These are phyloP conservation scores for Zygosaccharomyces pseudorouxii DNA, from an alignment of 805 yeast genomes.

Conservation along the genomic window DNA sequence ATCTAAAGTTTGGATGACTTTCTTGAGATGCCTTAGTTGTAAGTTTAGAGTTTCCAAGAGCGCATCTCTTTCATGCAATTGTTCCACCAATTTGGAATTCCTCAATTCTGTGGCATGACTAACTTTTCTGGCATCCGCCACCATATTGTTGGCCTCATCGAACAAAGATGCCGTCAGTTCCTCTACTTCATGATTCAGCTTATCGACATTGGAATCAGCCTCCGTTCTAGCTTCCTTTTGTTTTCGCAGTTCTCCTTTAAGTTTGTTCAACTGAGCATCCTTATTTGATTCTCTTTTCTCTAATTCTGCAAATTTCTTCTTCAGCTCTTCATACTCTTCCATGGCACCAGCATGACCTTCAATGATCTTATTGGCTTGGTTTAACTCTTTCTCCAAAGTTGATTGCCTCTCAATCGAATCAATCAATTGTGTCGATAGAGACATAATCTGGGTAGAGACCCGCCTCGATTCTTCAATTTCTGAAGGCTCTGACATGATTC, in stretches of 20 bases:
- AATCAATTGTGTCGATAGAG: constrained; percentile 54
- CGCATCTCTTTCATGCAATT: constrained; percentile 63
- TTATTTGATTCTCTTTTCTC: constrained; percentile 23
- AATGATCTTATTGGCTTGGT: constrained; percentile 38
- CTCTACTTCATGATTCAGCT: constrained; percentile 68
- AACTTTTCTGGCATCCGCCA: constrained; percentile 68
- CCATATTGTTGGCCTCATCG: constrained; percentile 83
- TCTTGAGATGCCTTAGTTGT: constrained; percentile 65
- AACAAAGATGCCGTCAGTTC: constrained; percentile 73
- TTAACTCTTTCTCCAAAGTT: constrained; percentile 47
- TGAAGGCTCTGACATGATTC: constrained; percentile 1
- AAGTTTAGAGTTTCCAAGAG: constrained; percentile 59
- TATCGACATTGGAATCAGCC: constrained; percentile 57
- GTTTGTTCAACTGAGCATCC: constrained; percentile 32
- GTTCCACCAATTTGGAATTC: constrained; percentile 49
- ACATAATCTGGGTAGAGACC: constrained; percentile 51
- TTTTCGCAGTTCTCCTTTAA: constrained; percentile 28
- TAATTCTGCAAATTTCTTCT: constrained; percentile 35
- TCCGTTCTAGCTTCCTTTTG: constrained; percentile 38
- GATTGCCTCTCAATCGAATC: constrained; percentile 57
- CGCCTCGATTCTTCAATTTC: constrained; percentile 38
- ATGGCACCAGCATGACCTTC: constrained; percentile 22
- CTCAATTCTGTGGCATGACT: constrained; percentile 55
- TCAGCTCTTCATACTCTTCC: constrained; percentile 30
- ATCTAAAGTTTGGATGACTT: constrained; percentile 50